Evolutionary conservation across 1,139 yeast genomes (phyloP).

Genomic region (Taphrina populina): DNA sequence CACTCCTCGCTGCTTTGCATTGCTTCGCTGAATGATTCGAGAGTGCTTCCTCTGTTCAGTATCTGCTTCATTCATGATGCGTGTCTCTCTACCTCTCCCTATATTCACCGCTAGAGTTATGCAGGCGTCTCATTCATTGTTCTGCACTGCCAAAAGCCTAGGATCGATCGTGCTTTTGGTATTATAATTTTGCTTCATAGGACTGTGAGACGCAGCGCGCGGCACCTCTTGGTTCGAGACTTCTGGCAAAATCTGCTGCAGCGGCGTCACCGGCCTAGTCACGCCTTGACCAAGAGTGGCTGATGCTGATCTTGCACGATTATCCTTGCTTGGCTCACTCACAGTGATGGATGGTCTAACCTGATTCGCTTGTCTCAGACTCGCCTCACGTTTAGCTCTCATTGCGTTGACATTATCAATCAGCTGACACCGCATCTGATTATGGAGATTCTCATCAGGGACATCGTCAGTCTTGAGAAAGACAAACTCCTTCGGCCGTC

Average conservation of each 20-base stretch:
- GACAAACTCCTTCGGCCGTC: slow-evolving; percentile 21
- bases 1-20: too few species aligned
- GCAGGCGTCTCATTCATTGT: too few species aligned
- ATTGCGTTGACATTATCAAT: slow-evolving; percentile 16
- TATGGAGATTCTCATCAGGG: slow-evolving; percentile 12
- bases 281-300: slow-evolving; percentile 2
- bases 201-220: slow-evolving; percentile 9
- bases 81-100: too few species aligned
- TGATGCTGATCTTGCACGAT: slow-evolving; percentile 3
- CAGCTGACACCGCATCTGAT: slow-evolving; percentile 15
- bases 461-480: slow-evolving; percentile 19
- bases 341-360: background rate
- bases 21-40: too few species aligned
- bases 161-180: slow-evolving; percentile 11
- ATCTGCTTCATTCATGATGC: too few species aligned
- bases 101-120: too few species aligned
- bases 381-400: slow-evolving; percentile 15
- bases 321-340: background rate
- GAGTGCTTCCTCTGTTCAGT: too few species aligned
- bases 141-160: slow-evolving; percentile 2
- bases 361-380: background rate
- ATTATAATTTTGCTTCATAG: background rate
- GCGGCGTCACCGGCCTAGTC: slow-evolving; percentile 8
- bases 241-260: slow-evolving; percentile 14
- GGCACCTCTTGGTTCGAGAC: background rate